phyloP scores from a whole-genome alignment of 2,329 filamentous ascomycete genomes.

The Leptoxyphium fumago region DNA sequence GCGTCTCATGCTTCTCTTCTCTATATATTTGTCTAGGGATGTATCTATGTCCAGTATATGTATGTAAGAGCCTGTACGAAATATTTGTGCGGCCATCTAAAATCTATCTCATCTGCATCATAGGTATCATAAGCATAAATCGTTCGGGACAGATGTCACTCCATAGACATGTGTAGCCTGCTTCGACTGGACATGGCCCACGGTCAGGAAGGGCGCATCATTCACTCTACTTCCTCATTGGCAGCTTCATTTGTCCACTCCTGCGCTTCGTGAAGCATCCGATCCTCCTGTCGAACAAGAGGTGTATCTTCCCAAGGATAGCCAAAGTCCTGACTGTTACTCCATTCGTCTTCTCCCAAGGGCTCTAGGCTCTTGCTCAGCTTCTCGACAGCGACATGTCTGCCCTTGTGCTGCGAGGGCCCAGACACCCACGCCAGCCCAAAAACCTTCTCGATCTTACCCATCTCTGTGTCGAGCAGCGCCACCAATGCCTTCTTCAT shows the following conservation, averaged over 20 bases:
- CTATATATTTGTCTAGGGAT: no score
- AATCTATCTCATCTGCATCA: neutral
- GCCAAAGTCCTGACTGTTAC: constrained; percentile 14
- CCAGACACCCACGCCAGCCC: constrained; percentile 16
- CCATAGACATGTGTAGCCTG: neutral
- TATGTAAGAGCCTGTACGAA: no score
- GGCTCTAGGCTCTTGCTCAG: constrained; percentile 16
- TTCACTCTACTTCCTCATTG: neutral
- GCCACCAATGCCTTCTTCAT: constrained; percentile 12
- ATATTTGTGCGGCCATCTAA: neutral
- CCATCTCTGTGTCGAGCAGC: constrained; percentile 17
- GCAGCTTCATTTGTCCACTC: constrained; percentile 3
- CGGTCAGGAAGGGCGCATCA: neutral
- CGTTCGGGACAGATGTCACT: neutral
- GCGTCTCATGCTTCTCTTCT: no score
- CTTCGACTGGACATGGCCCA: neutral
- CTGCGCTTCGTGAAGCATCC: constrained; percentile 10
- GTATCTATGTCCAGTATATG: neutral
- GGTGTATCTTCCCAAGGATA: constrained; percentile 13
- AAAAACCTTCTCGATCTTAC: constrained; percentile 16
- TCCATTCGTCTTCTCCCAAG: constrained; percentile 11
- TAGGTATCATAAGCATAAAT: neutral
- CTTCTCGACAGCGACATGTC: constrained; percentile 13
- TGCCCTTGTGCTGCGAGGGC: constrained; percentile 9
- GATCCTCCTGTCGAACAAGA: constrained; percentile 8